Evolutionary conservation across 306 rosid genomes (phyloP).

Genomic region (Casuarina equisetifolia): DNA sequence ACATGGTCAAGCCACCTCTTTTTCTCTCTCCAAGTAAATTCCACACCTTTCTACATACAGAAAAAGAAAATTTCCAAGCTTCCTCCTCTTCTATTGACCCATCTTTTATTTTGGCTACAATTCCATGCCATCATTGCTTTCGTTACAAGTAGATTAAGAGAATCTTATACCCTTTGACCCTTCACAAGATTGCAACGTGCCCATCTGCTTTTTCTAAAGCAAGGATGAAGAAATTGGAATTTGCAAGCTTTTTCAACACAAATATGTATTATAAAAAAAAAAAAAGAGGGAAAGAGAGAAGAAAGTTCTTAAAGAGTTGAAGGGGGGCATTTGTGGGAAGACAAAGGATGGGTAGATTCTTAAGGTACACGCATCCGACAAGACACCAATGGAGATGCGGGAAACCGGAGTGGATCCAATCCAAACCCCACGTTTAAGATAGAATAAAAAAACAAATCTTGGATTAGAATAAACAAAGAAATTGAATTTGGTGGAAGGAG

Average conservation of each 20-base stretch:
- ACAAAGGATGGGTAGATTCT: conserved; percentile 38
- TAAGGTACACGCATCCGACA: conserved; percentile 67
- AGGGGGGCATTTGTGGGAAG: conserved; percentile 7
- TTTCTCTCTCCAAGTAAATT: conserved; percentile 34
- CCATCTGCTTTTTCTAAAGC: not conserved
- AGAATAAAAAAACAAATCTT: conserved; percentile 32
- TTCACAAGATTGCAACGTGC: conserved; percentile 14
- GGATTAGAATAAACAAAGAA: not conserved
- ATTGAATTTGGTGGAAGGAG: conserved; percentile 39
- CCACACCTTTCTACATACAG: conserved; percentile 27
- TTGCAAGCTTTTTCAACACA: not conserved
- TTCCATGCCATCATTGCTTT: conserved; percentile 56
- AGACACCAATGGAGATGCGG: conserved; percentile 56
- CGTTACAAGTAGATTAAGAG: conserved; percentile 44
- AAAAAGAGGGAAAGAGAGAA: not conserved
- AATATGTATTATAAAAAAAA: not conserved
- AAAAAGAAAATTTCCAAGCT: not conserved
- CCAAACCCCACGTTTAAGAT: conserved; percentile 44
- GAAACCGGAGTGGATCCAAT: conserved; percentile 54
- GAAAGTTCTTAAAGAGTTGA: not conserved
- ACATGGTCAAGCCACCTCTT: conserved; percentile 45
- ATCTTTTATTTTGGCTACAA: conserved; percentile 34
- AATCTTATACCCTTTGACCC: conserved; percentile 61
- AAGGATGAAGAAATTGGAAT: too few species aligned
- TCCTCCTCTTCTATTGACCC: not conserved